phyloP scores from a whole-genome alignment of 208 protist species.

The Hexamita inflata region DNA sequence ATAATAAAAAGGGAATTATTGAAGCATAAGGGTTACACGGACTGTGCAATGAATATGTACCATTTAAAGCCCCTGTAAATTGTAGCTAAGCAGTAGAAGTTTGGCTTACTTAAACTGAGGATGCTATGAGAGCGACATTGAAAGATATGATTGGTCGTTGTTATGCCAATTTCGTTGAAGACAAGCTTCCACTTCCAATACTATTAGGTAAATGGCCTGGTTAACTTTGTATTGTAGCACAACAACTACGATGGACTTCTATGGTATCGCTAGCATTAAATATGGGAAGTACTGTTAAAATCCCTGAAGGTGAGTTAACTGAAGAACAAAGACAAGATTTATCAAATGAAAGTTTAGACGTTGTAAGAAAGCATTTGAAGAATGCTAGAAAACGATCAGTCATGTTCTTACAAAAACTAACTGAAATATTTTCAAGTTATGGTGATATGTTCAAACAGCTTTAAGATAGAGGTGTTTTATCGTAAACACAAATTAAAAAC shows the following conservation, averaged over 20 bases:
- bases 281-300: too few species aligned
- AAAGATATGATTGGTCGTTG: constrained; percentile 45
- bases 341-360: neutral
- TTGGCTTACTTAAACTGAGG: constrained; percentile 71
- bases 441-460: neutral
- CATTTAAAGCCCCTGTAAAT: constrained; percentile 61
- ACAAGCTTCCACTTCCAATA: constrained; percentile 2
- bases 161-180: neutral
- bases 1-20: constrained; percentile 22
- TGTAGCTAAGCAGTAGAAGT: constrained; percentile 67
- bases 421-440: neutral
- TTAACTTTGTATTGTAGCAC: neutral
- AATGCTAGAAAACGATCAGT: constrained; percentile 21
- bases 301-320: too few species aligned
- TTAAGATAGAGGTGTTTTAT: too few species aligned
- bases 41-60: constrained; percentile 73
- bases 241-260: constrained; percentile 13
- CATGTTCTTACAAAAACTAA: constrained; percentile 8
- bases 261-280: neutral
- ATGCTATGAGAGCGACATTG: constrained; percentile 69
- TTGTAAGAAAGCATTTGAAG: constrained; percentile 9
- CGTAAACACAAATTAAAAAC: neutral
- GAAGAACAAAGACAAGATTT: too few species aligned
- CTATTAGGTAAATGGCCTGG: constrained; percentile 24
- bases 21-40: constrained; percentile 46